Evolutionary conservation across 495 filamentous ascomycete species (phyloP).

Genomic region (Hypoxylon trugodes): DNA sequence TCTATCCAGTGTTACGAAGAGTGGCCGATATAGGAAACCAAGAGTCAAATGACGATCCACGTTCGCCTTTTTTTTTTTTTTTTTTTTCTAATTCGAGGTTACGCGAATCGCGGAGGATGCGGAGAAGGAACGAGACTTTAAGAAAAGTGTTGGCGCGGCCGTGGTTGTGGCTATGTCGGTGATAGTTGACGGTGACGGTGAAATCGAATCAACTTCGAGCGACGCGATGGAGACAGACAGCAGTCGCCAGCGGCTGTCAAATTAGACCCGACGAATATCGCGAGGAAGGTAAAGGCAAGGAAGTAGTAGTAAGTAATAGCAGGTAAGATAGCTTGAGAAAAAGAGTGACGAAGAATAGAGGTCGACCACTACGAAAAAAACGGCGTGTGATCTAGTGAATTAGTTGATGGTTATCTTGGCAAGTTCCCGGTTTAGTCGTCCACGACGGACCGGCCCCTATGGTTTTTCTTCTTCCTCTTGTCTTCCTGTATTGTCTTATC

Average conservation of each 20-base stretch:
- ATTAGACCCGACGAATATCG: conserved; percentile 12
- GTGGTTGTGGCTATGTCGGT: conserved; percentile 1
- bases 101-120: conserved; percentile 13
- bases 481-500: not conserved
- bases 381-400: conserved; percentile 10
- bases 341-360: conserved; percentile 17
- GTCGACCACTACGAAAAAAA: conserved; percentile 14
- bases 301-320: no score
- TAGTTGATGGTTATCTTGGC: conserved; percentile 13
- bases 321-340: conserved; percentile 19
- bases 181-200: not conserved
- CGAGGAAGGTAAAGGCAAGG: not conserved
- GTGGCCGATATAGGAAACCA: conserved; percentile 8
- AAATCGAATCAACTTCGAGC: not conserved
- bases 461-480: conserved; percentile 4
- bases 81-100: conserved; percentile 7
- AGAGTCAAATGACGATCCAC: conserved; percentile 6
- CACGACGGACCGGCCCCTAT: conserved; percentile 17
- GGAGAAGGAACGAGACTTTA: not conserved
- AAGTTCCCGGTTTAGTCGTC: conserved; percentile 21
- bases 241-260: conserved; percentile 35
- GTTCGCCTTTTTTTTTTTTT: not conserved
- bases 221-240: conserved; percentile 13
- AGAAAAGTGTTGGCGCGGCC: not conserved
- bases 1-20: conserved; percentile 12